Evolutionary conservation across 306 rosid genomes (phyloP), one percentile per base, ranked within the genome.

Genomic region (Vigna trinervia): DNA sequence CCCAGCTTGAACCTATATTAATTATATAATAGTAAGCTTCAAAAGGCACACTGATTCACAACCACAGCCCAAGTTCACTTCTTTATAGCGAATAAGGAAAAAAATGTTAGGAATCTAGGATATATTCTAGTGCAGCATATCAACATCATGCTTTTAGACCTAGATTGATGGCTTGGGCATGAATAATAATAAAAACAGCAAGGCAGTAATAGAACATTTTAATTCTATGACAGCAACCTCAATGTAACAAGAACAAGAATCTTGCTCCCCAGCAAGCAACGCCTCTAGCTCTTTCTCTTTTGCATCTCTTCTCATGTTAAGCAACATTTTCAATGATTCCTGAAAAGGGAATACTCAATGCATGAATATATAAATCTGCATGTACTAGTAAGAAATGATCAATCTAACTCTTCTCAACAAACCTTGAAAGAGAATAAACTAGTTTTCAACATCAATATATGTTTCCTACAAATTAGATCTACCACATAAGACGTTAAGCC

Each of bases 281-380:
- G 99, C 99, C 86, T 92, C 91, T 67, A 88, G 91, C 88, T 95
- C 99, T 66, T 90, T 95, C 83, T 89, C 97, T 80, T 90, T 90
- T 76, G 92, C 89, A 51, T 77, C 69, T 85, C 84, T 89, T 81
- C 97, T 89, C 99, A 95, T 90, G 46, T 60, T 68, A 15, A 88
- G 88, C 80, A 95, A 81, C 17, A 91, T 92, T 54, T 82, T 86
- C 87, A 87, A 28, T 12, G 91, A 84, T 81, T 92, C 97, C 99
- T 95, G 93, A 70, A 78, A 84, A 67, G 54, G 68, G 69, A 81
- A 75, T 47, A 81, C 48, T 85, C 72, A 53, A 43, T 61, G n/a
- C 22, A 59, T 80, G 69, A 74, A 80, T 56, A 71, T 67, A 74
- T 71, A 82, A 76, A 66, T 58, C 13, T 53, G 58, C 47, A 80